A percentile compares a stretch with the other conserved stretches of the same genome.
Evolutionary conservation across 2,329 filamentous ascomycete genomes (phyloP).

Genomic region (Diaporthe capsici): DNA sequence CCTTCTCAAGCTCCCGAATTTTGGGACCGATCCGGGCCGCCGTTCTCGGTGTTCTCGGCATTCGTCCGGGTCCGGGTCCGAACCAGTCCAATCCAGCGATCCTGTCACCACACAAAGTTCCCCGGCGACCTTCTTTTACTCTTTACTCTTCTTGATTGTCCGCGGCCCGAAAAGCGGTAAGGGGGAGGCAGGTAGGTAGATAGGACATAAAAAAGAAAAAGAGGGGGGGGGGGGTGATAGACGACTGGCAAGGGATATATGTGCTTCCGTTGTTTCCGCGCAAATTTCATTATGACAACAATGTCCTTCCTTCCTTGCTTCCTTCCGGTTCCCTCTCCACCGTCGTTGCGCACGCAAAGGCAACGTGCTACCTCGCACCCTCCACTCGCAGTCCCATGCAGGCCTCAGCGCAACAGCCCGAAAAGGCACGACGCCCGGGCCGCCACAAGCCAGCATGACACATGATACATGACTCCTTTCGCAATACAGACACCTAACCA

Average conservation of each 20-base stretch:
- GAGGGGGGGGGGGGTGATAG: background rate
- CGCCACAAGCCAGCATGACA: constrained; percentile 7
- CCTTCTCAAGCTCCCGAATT: background rate
- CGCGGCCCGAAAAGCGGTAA: background rate
- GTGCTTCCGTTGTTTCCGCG: constrained; percentile 41
- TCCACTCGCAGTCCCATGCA: constrained; percentile 23
- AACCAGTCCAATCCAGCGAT: background rate
- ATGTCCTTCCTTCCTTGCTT: constrained; percentile 31
- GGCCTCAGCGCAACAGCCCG: constrained; percentile 6
- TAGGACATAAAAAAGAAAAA: background rate
- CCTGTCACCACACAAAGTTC: background rate
- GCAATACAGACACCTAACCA: constrained; percentile 35
- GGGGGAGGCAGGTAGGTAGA: constrained; percentile 2
- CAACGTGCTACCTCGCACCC: constrained; percentile 10
- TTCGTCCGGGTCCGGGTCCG: background rate
- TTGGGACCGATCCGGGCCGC: background rate
- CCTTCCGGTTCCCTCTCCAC: constrained; percentile 14
- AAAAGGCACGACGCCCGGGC: background rate
- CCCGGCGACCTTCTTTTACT: background rate
- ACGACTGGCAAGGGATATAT: constrained; percentile 42
- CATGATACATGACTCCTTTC: constrained; percentile 38
- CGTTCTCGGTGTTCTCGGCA: background rate
- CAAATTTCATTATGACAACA: constrained; percentile 41
- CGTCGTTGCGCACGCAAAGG: constrained; percentile 5
- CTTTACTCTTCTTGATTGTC: constrained; percentile 23